Evolutionary conservation across 179 eudicot species (phyloP).

Genomic region (Vitellaria paradoxa): DNA sequence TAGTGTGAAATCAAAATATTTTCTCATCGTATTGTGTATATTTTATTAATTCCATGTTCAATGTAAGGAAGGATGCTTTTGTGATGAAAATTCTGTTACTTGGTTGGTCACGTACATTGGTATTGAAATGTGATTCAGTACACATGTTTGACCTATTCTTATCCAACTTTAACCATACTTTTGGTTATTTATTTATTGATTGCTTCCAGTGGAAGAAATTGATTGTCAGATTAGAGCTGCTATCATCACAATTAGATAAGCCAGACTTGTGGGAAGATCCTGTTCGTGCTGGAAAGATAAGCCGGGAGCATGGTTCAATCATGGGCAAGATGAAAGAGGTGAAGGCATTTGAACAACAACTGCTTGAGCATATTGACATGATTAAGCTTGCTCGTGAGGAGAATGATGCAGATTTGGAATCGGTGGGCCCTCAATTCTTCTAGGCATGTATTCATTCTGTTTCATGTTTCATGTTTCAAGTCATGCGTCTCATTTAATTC

Average conservation of each 20-base stretch:
- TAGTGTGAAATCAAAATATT: not conserved
- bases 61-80: not conserved
- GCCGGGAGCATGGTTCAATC: conserved; percentile 90
- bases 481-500: not conserved
- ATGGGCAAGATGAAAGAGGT: conserved; percentile 84
- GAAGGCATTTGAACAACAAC: conserved; percentile 73
- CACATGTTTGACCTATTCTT: not conserved
- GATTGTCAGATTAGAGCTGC: conserved; percentile 52
- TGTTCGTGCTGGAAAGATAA: conserved; percentile 79
- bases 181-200: conserved; percentile 1
- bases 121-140: not conserved
- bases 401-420: conserved; percentile 91
- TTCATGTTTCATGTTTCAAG: conserved; percentile 4
- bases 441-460: conserved; percentile 64
- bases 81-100: not conserved
- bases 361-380: conserved; percentile 95
- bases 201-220: conserved; percentile 74
- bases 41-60: not conserved
- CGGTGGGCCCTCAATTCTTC: conserved; percentile 75
- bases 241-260: conserved; percentile 70
- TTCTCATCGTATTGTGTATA: not conserved
- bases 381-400: conserved; percentile 96
- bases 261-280: conserved; percentile 98
- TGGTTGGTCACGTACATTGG: not conserved
- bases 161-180: not conserved